Evolutionary conservation across 805 yeast genomes (phyloP).

Genomic region (Myxozyma neotropica): DNA sequence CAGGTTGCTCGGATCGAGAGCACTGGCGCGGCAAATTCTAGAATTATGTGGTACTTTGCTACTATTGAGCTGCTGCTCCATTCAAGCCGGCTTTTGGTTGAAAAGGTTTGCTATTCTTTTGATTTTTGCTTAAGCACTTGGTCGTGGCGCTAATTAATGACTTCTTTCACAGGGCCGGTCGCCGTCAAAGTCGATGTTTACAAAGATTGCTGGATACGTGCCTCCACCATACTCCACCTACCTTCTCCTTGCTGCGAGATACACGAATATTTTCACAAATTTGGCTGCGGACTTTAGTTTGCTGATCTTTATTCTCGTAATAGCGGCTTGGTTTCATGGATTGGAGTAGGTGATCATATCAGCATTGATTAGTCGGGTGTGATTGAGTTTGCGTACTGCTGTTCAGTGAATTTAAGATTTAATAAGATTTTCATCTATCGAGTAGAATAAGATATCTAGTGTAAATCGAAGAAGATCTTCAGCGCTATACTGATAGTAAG

Average conservation of each 20-base stretch:
- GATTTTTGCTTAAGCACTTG: no score
- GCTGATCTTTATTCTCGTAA: slow-evolving; percentile 29
- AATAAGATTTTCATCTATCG: no score
- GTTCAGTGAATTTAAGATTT: no score
- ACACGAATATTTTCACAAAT: slow-evolving; percentile 29
- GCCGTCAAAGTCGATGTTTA: slow-evolving; percentile 34
- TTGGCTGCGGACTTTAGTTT: slow-evolving; percentile 32
- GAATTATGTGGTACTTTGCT: slow-evolving; percentile 27
- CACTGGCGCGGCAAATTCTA: slow-evolving; percentile 5
- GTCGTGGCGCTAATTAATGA: neutral
- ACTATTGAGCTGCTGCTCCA: slow-evolving; percentile 26
- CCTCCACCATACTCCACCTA: slow-evolving; percentile 36
- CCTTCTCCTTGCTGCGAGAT: slow-evolving; percentile 31
- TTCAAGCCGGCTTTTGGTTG: slow-evolving; percentile 26
- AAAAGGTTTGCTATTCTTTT: no score
- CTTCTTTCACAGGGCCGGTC: slow-evolving; percentile 29
- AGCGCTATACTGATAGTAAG: no score
- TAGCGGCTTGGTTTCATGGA: slow-evolving; percentile 24
- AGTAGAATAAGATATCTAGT: no score
- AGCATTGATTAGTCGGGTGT: no score
- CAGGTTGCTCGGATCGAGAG: slow-evolving; percentile 23
- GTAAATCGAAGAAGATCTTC: no score
- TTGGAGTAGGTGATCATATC: neutral
- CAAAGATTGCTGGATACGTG: slow-evolving; percentile 29
- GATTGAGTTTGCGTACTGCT: no score